Evolutionary conservation across 2,329 filamentous ascomycete genomes (phyloP), one percentile per base, ranked within the genome.

Genomic region (Aphanocladium album): DNA sequence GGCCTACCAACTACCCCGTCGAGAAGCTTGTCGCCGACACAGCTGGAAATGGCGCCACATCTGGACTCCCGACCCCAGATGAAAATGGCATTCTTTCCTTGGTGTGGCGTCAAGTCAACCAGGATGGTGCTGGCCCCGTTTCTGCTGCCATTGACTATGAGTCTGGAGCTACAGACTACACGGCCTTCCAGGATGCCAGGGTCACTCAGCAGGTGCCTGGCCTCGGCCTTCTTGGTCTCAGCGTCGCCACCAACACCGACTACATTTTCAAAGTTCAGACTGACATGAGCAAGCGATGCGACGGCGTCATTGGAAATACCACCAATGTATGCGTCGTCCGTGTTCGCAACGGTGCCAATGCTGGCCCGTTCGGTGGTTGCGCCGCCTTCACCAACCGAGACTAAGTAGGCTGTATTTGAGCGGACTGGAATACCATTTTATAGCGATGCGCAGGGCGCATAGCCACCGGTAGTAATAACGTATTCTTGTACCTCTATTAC

Each of bases 91-190:
- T 77, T 19, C 75, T 88, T 71, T 78, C 77, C 62, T 81, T 87
- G 81, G 85, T 79, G 62, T 86, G 82, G 77, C 84, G 84, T 70
- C 62, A 89, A 76, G 83, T 89, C 75, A 89, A 89, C 79, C 85
- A 89, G 72, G 86, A 89, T 66, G 86, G 86, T 19, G 86, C 86
- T 0, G 87, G 86, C 2, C 85, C 85, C 2, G 74, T 89, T 50
- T 80, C 77, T 27, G 86, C 85, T 7, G 76, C 77, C 46, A 77
- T 89, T 51, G 86, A 89, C 67, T 73, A 77, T 39, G 86, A 85
- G 25, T 88, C 84, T 2, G 85, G 84, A 33, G 86, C 86, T 57
- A 83, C 80, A 5, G 83, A 88, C 67, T 70, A 79, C 23, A 68
- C 73, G 41, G 86, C 86, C 30, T 89, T 89, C 79, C 69, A 86